Percentiles rank a stretch among this genome's conserved stretches.
Conservation (phyloP, 2,329 filamentous ascomycete species). For the Xylaria sp. region DNA sequence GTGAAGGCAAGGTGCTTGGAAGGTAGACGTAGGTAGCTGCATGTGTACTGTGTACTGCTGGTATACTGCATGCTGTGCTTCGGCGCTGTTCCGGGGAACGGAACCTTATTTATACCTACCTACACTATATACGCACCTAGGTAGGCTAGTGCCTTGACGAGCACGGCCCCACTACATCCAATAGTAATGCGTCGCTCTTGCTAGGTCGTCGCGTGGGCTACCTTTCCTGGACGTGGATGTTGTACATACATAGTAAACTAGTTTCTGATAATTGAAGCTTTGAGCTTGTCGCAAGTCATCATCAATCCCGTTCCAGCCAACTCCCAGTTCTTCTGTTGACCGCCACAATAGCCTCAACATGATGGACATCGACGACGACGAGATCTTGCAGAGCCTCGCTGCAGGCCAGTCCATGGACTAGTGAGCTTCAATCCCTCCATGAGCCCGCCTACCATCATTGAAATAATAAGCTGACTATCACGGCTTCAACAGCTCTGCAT, state of each 20-base stretch:
- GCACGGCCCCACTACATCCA: slow-evolving; percentile 11
- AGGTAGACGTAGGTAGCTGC: neutral
- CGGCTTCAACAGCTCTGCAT: slow-evolving; percentile 47
- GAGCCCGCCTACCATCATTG: slow-evolving; percentile 1
- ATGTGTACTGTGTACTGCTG: neutral
- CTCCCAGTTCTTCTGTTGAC: slow-evolving; percentile 4
- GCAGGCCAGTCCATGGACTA: slow-evolving; percentile 63
- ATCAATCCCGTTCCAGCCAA: neutral
- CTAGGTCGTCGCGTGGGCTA: slow-evolving; percentile 14
- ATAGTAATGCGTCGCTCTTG: slow-evolving; percentile 3
- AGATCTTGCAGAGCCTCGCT: slow-evolving; percentile 59
- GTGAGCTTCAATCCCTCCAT: slow-evolving; percentile 53
- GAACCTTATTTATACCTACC: neutral
- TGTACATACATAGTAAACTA: no score
- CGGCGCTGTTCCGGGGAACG: neutral
- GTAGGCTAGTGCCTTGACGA: neutral
- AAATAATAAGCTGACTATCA: slow-evolving; percentile 36
- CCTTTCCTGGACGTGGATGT: neutral
- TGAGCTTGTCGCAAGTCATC: slow-evolving; percentile 25
- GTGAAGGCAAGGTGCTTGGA: neutral
- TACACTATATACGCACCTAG: no score
- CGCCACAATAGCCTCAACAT: slow-evolving; percentile 37
- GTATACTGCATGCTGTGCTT: neutral
- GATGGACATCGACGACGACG: slow-evolving; percentile 69
- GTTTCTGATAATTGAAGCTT: neutral